A percentile compares a stretch with the other conserved stretches of the same genome.
Evolutionary conservation across 345 rosid genomes (phyloP).

Genomic region (Gossypium raimondii): DNA sequence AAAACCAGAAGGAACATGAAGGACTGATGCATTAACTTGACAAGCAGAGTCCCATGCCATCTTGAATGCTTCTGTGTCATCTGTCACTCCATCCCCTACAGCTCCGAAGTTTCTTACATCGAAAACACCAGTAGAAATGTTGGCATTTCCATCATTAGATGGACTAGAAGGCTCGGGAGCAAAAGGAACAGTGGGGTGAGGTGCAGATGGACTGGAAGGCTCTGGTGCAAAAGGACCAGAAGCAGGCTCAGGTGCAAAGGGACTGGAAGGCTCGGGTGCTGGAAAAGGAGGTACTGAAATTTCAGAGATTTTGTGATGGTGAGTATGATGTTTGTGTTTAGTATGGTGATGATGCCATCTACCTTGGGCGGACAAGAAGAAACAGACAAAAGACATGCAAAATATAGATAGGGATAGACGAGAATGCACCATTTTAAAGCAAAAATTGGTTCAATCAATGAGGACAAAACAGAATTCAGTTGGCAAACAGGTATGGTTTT

Average conservation of each 20-base stretch:
- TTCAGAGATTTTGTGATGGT: constrained; percentile 33
- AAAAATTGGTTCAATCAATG: constrained; percentile 6
- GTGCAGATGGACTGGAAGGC: constrained; percentile 30
- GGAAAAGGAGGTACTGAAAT: constrained; percentile 36
- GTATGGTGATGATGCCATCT: constrained; percentile 47
- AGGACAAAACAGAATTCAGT: constrained; percentile 10
- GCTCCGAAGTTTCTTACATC: constrained; percentile 74
- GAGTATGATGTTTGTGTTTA: constrained; percentile 45
- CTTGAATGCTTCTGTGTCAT: constrained; percentile 82
- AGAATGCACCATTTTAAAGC: constrained; percentile 33
- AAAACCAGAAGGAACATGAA: constrained; percentile 61
- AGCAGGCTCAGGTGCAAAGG: constrained; percentile 8
- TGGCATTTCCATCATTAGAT: constrained; percentile 20
- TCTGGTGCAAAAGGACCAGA: constrained; percentile 28
- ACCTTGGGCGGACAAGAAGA: constrained; percentile 36
- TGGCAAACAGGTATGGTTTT: background rate
- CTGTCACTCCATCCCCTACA: constrained; percentile 66
- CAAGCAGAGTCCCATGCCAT: constrained; percentile 85
- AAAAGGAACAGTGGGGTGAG: constrained; percentile 23
- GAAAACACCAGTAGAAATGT: constrained; percentile 21
- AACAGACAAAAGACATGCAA: constrained; percentile 27
- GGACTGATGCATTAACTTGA: constrained; percentile 25
- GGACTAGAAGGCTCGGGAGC: constrained; percentile 35
- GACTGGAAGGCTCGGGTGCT: constrained; percentile 15
- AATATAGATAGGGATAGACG: constrained; percentile 21